A percentile compares a stretch with the other conserved stretches of the same genome.
Conservation (phyloP, 306 rosid genomes). For the Vachellia pachyceras region DNA sequence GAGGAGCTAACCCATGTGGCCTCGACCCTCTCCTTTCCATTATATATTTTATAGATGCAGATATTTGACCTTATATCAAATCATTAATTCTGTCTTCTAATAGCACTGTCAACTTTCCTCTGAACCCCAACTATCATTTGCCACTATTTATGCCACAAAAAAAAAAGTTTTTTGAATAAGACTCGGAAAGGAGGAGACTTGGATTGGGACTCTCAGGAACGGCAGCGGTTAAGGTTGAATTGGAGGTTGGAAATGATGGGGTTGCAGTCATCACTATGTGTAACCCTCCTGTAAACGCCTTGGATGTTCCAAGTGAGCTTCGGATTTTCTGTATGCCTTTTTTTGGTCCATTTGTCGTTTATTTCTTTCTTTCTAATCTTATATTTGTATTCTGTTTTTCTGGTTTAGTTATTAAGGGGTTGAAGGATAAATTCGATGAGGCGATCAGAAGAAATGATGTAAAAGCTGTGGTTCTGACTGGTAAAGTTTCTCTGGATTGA, state of each 20-base stretch:
- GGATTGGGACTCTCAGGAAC: constrained; percentile 38
- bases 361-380: not conserved
- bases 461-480: constrained; percentile 86
- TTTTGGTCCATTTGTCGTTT: not conserved
- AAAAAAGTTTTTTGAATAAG: not conserved
- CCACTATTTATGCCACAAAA: not conserved
- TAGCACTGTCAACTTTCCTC: not conserved
- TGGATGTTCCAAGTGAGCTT: constrained; percentile 69
- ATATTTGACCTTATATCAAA: not conserved
- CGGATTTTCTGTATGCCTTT: not conserved
- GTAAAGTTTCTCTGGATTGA: constrained; percentile 44
- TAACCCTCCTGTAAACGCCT: constrained; percentile 94
- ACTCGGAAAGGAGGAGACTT: constrained; percentile 21
- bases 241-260: constrained; percentile 90
- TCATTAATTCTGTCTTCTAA: not conserved
- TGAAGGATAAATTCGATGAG: constrained; percentile 79
- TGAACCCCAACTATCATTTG: constrained; percentile 6
- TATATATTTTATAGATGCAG: no score
- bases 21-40: not conserved
- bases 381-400: not conserved
- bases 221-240: constrained; percentile 68
- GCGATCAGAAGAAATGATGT: constrained; percentile 84
- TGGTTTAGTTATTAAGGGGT: constrained; percentile 59
- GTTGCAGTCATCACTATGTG: constrained; percentile 84
- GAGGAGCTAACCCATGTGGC: no score